These are phyloP conservation scores for Candida hungchunana DNA, from an alignment of 805 yeast species.

Conservation along the genomic window DNA sequence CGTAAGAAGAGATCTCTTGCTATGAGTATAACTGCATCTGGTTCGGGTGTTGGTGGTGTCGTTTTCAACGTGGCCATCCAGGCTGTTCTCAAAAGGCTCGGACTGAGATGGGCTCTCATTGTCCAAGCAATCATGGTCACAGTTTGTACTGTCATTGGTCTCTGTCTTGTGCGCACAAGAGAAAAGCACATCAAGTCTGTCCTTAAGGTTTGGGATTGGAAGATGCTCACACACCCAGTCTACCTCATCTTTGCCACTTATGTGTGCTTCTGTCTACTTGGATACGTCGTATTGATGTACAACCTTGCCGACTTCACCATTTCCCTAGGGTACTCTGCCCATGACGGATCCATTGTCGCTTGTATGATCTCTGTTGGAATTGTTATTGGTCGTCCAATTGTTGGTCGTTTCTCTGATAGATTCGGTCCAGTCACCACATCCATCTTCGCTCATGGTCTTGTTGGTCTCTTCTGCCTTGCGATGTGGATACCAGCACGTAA, in stretches of 20 bases:
- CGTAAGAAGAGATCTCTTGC: slow-evolving; percentile 52
- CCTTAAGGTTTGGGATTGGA: slow-evolving; percentile 37
- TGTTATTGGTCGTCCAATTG: slow-evolving; percentile 49
- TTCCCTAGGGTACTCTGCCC: slow-evolving; percentile 51
- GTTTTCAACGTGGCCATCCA: slow-evolving; percentile 36
- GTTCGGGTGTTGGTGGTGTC: slow-evolving; percentile 42
- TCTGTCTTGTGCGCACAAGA: slow-evolving; percentile 36
- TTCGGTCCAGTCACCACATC: slow-evolving; percentile 50
- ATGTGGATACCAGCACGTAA: slow-evolving; percentile 59
- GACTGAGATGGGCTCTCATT: slow-evolving; percentile 32
- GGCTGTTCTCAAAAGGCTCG: slow-evolving; percentile 28
- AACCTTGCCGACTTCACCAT: slow-evolving; percentile 56
- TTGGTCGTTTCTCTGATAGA: slow-evolving; percentile 48
- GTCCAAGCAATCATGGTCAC: slow-evolving; percentile 36
- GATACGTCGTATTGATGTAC: slow-evolving; percentile 57
- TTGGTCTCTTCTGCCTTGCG: slow-evolving; percentile 39
- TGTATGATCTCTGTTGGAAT: slow-evolving; percentile 60
- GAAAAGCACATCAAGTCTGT: slow-evolving; percentile 32
- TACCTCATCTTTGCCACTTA: slow-evolving; percentile 39
- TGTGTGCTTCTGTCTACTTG: slow-evolving; percentile 48
- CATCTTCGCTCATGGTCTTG: slow-evolving; percentile 34
- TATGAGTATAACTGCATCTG: slow-evolving; percentile 34
- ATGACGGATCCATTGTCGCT: slow-evolving; percentile 53
- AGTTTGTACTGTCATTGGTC: slow-evolving; percentile 31
- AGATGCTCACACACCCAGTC: slow-evolving; percentile 36